phyloP scores from a whole-genome alignment of 495 filamentous ascomycete species.

The Penicillium ochrochloron region DNA sequence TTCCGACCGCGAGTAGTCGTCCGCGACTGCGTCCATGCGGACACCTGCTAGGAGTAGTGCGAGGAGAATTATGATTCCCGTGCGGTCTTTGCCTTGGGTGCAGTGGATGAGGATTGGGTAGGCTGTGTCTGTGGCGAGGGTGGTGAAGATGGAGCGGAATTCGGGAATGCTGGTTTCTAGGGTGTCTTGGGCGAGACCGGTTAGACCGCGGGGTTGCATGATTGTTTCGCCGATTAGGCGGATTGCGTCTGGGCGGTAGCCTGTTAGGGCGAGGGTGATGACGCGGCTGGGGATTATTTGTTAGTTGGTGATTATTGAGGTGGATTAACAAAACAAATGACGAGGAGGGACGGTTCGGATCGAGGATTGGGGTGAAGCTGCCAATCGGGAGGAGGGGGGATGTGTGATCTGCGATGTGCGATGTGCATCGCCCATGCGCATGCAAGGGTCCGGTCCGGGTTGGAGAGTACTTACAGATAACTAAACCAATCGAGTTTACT shows the following conservation, averaged over 20 bases:
- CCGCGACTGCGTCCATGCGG: slow-evolving; percentile 56
- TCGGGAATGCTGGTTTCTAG: slow-evolving; percentile 66
- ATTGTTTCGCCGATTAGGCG: slow-evolving; percentile 67
- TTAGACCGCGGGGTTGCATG: slow-evolving; percentile 69
- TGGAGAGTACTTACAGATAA: slow-evolving; percentile 52
- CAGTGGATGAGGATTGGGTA: slow-evolving; percentile 77
- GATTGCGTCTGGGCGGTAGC: slow-evolving; percentile 70
- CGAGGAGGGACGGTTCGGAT: background rate
- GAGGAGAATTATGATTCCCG: slow-evolving; percentile 72
- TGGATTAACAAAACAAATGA: background rate
- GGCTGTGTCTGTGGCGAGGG: slow-evolving; percentile 47
- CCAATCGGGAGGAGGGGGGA: background rate
- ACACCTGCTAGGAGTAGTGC: slow-evolving; percentile 62
- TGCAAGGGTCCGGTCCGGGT: slow-evolving; percentile 9
- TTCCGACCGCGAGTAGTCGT: slow-evolving; percentile 72
- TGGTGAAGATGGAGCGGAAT: slow-evolving; percentile 60
- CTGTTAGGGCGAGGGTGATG: slow-evolving; percentile 61
- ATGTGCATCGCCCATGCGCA: background rate
- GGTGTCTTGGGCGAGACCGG: slow-evolving; percentile 67
- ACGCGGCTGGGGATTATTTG: slow-evolving; percentile 51
- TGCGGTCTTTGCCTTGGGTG: slow-evolving; percentile 88
- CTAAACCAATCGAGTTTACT: slow-evolving; percentile 69
- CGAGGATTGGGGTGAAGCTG: background rate
- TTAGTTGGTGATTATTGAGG: background rate
- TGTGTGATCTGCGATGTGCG: background rate